Conservation (phyloP, 768 basidiomycete genomes). For the Heimioporus sp. region DNA sequence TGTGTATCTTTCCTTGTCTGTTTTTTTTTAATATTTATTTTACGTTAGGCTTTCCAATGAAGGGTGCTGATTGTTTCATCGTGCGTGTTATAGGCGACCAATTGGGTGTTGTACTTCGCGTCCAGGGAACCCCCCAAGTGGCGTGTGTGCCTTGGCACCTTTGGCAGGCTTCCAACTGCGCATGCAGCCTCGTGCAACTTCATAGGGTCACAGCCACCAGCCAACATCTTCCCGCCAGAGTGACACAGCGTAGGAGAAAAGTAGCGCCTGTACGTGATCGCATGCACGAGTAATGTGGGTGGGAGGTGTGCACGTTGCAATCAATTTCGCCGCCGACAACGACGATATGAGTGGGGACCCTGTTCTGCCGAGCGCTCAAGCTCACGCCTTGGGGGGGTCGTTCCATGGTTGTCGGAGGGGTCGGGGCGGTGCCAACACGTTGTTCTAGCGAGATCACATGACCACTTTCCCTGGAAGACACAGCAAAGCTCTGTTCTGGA, state of each 20-base stretch:
- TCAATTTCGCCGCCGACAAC: too few species aligned
- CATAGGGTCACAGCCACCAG: constrained; percentile 26
- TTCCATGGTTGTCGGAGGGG: constrained; percentile 19
- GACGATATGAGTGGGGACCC: too few species aligned
- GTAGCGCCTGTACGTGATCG: constrained; percentile 18
- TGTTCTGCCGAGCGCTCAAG: constrained; percentile 10
- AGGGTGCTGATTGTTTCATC: too few species aligned
- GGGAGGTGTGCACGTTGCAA: too few species aligned
- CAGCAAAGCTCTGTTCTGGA: constrained; percentile 15
- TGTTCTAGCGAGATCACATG: background rate
- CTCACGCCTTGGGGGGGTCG: too few species aligned
- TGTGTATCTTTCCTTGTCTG: too few species aligned
- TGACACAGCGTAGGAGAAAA: background rate
- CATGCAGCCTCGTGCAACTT: constrained; percentile 16
- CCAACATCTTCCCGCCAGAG: too few species aligned
- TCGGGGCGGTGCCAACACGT: background rate
- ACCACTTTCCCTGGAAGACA: constrained; percentile 16
- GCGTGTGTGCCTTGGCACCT: constrained; percentile 14
- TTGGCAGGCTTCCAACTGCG: constrained; percentile 19
- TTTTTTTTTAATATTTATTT: too few species aligned
- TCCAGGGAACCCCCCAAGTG: background rate
- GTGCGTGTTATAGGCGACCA: background rate
- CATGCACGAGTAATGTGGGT: too few species aligned
- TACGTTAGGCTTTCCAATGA: too few species aligned
- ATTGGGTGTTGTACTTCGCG: background rate